Evolutionary conservation across 2,329 filamentous ascomycete species (phyloP), one percentile per base, ranked within the genome.

Genomic region (Cercospora nicotianae): DNA sequence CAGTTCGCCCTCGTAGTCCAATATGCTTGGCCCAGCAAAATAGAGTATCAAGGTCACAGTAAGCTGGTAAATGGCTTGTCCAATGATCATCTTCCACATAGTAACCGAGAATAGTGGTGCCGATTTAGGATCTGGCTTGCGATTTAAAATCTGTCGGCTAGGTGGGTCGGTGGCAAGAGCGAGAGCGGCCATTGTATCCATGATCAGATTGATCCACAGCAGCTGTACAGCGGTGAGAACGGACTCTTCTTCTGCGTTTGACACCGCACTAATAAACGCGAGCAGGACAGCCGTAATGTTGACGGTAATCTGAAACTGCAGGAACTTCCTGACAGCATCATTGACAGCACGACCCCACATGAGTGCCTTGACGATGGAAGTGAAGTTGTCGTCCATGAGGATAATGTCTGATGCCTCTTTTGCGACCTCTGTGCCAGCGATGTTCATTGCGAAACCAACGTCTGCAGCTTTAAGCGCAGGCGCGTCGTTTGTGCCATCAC

Each of bases 1-100:
- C 12, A 68, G 59, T 0, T 71, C 69, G 39, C 67, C 57, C 23
- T 85, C 78, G 72, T 89, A 87, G 8, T 83, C 83, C n/a, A 92
- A 83, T 13, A 92, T 88, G 36, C 76, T 81, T 67, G 80, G 80
- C 60, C 86, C 88, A 33, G 87, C 92, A 73, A 94, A 98, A 81
- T 94, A 94, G 26, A 97, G 85, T 69, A 94, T 84, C 72, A 97
- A 90, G 0, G 93, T 91, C 23, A 89, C 87, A 4, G 84, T 84
- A 0, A 98, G 87, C 79, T 98, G 94, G 79, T 95, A 98, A 67
- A 97, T 85, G 1, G 93, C 89, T 79, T 98, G 93, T 2, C 94
- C 94, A 55, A 97, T 86, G 70, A 98, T 97, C 94, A 98, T 98
- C 85, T 98, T 98, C 94, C 94, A 96, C 94, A 98, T 98, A 18